Evolutionary conservation across 2,329 filamentous ascomycete genomes (phyloP).

Genomic region (Venturia aucupariae): DNA sequence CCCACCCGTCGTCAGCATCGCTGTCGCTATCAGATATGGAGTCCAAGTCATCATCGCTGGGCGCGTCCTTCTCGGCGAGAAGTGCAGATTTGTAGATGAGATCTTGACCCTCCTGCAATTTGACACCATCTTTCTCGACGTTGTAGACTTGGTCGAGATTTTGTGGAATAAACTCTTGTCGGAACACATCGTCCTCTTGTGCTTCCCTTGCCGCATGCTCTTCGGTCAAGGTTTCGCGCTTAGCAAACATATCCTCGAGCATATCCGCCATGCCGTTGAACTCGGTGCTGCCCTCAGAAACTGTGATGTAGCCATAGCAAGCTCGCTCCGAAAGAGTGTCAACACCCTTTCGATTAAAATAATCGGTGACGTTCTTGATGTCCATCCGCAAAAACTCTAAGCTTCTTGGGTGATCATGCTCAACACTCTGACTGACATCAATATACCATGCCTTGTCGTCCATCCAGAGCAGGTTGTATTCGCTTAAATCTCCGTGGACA

Average conservation of each 20-base stretch:
- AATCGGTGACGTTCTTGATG: conserved; percentile 92
- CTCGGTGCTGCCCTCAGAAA: conserved; percentile 49
- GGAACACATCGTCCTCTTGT: conserved; percentile 84
- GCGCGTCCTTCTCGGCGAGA: conserved; percentile 57
- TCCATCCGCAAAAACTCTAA: conserved; percentile 96
- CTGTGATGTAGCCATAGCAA: conserved; percentile 75
- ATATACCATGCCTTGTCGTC: conserved; percentile 79
- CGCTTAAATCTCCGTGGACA: conserved; percentile 92
- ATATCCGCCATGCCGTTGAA: conserved; percentile 51
- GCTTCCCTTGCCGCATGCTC: conserved; percentile 47
- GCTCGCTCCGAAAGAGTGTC: conserved; percentile 68
- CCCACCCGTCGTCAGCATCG: conserved; percentile 35
- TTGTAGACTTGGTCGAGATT: conserved; percentile 95
- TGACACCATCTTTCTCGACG: conserved; percentile 79
- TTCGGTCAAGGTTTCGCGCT: conserved; percentile 33
- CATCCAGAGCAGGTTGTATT: conserved; percentile 96
- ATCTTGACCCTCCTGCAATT: conserved; percentile 62
- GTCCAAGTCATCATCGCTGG: conserved; percentile 37
- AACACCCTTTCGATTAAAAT: conserved; percentile 80
- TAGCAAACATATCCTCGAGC: conserved; percentile 59
- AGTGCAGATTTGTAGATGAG: conserved; percentile 72
- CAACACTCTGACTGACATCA: conserved; percentile 94
- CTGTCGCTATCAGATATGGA: conserved; percentile 23
- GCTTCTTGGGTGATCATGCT: conserved; percentile 88
- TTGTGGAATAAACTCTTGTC: conserved; percentile 93